Conservation (phyloP, 2,329 filamentous ascomycete genomes). For the Lachnellula occidentalis region DNA sequence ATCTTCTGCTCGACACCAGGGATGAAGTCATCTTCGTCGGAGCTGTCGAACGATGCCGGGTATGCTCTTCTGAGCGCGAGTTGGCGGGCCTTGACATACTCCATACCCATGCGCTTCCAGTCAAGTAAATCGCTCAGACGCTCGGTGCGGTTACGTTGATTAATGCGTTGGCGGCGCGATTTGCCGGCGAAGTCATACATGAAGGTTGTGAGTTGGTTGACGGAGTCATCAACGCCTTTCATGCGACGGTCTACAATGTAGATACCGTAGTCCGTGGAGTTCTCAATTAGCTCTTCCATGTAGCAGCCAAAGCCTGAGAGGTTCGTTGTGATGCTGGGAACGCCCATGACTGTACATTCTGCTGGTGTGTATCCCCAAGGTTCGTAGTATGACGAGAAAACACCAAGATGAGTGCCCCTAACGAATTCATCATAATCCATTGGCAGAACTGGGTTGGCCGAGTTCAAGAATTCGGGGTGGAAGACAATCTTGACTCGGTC, state of each 20-base stretch:
- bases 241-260: slow-evolving; percentile 95
- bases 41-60: slow-evolving; percentile 72
- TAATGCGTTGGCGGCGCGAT: slow-evolving; percentile 94
- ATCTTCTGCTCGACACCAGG: slow-evolving; percentile 93
- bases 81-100: slow-evolving; percentile 97
- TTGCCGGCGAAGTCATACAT: slow-evolving; percentile 95
- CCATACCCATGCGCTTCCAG: slow-evolving; percentile 99
- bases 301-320: slow-evolving; percentile 97
- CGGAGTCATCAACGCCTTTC: slow-evolving; percentile 95
- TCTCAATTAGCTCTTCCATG: slow-evolving; percentile 99
- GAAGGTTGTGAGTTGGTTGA: slow-evolving; percentile 85
- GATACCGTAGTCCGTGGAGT: slow-evolving; percentile 95
- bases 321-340: slow-evolving; percentile 97
- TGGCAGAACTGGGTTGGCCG: slow-evolving; percentile 87
- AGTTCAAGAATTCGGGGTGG: slow-evolving; percentile 96
- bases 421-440: slow-evolving; percentile 99
- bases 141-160: slow-evolving; percentile 96
- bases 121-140: slow-evolving; percentile 89
- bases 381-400: slow-evolving; percentile 98
- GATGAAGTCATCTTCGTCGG: slow-evolving; percentile 85
- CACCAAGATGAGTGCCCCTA: slow-evolving; percentile 87
- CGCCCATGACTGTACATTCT: slow-evolving; percentile 98
- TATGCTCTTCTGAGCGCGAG: slow-evolving; percentile 88
- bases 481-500: slow-evolving; percentile 98
- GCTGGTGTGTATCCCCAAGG: slow-evolving; percentile 98